Base-by-base conservation (phyloP, 495 filamentous ascomycete genomes). In the Eremomyces bilateralis region DNA sequence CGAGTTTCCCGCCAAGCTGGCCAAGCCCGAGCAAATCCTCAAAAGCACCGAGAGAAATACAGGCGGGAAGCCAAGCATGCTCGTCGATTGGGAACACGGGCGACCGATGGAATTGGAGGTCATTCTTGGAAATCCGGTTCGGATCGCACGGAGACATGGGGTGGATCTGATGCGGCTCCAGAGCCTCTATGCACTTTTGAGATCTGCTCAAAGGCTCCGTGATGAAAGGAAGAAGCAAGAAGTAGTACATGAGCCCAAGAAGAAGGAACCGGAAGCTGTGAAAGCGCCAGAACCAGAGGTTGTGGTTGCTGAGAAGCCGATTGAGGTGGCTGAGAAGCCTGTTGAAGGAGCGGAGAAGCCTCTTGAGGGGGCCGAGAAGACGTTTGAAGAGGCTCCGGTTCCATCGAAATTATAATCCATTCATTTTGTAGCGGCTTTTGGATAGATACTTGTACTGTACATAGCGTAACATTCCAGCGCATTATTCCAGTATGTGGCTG, bases 41-140 rank as follows among this genome's bases (percentile, higher is more conserved):
- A 29, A 37, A 28, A 66, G 63, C 36, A 70, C 60, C 12, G 57
- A 65, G 46, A 46, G 58, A 36, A 71, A 73, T 36, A 55, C 53
- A 13, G 67, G 64, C 3, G 63, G 60, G 8, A 43, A 59, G 48
- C 69, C 71, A 13, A 69, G 64, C 39, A 71, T 71, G 67, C 40
- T 67, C 39, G 28, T 69, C 0, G 67, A 71, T 40, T 67, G 65
- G 64, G 65, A 69, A 46, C 53, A 55, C 3, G 65, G 62, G 0
- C 48, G 60, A 34, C 53, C 54, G 22, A 53, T 71, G 59, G 69
- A 73, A 54, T 32, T 71, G 15, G 69, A 73, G 48, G 67, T 71
- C 17, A 71, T 73, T 19, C 43, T 73, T 27, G 69, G 69, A 1
- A 69, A 71, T 39, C 64, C 67, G 18, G 53, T 73, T 0, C 42